Percentiles rank a stretch among this genome's conserved stretches.
Evolutionary conservation across 2,329 filamentous ascomycete genomes (phyloP).

Genomic region (Monilinia polystroma): DNA sequence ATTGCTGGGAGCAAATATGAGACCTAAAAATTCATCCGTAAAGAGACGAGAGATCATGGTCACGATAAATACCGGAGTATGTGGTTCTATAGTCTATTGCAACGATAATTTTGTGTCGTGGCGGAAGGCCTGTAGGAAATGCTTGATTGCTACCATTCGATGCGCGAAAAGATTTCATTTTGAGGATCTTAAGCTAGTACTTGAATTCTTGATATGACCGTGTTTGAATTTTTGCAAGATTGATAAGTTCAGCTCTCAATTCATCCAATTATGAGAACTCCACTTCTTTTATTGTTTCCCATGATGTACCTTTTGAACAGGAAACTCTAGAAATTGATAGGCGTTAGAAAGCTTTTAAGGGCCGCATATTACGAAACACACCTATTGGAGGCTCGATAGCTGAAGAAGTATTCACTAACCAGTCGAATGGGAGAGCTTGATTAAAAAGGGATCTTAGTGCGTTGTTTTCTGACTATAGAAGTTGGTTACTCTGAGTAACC

Average conservation of each 20-base stretch:
- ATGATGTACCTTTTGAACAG: no score
- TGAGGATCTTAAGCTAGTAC: neutral
- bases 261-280: no score
- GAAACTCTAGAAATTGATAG: neutral
- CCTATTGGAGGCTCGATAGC: neutral
- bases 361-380: neutral
- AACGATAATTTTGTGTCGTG: slow-evolving; percentile 31
- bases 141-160: no score
- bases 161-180: neutral
- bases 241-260: no score
- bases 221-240: neutral
- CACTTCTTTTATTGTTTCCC: no score
- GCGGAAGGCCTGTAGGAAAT: neutral
- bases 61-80: slow-evolving; percentile 29
- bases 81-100: slow-evolving; percentile 36
- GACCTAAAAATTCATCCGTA: slow-evolving; percentile 14
- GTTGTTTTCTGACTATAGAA: no score
- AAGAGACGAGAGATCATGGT: neutral
- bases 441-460: no score
- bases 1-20: slow-evolving; percentile 26
- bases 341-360: neutral
- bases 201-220: no score
- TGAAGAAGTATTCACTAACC: neutral
- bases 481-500: no score
- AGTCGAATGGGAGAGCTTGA: no score